These are phyloP conservation scores for Aphanocladium album DNA, from an alignment of 2,329 filamentous ascomycete genomes.

Conservation along the genomic window DNA sequence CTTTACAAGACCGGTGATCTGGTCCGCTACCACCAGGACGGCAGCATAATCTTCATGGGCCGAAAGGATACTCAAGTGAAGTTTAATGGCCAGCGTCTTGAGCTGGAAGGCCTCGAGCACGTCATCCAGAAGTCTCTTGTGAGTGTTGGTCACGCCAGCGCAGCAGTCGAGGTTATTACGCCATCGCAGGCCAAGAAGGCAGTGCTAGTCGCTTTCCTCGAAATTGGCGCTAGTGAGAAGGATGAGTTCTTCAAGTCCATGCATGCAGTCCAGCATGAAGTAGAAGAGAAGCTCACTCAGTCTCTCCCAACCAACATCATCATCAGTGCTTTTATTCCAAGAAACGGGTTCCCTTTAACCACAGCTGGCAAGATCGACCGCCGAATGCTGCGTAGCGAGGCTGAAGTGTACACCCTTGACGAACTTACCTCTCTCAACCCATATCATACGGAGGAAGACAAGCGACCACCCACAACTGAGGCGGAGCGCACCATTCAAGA, in stretches of 20 bases:
- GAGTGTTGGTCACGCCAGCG: background rate
- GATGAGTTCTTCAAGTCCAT: background rate
- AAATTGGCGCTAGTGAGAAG: background rate
- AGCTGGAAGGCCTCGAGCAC: constrained; percentile 28
- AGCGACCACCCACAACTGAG: background rate
- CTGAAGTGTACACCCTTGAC: background rate
- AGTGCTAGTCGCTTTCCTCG: background rate
- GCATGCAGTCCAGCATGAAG: background rate
- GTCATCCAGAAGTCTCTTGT: constrained; percentile 5
- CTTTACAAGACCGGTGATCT: constrained; percentile 22
- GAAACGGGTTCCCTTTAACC: background rate
- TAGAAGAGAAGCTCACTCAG: background rate
- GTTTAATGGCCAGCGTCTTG: constrained; percentile 49
- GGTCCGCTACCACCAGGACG: constrained; percentile 27
- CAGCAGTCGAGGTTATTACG: constrained; percentile 1
- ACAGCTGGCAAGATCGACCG: constrained; percentile 4
- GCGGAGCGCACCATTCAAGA: background rate
- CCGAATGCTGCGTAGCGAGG: background rate
- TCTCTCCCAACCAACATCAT: constrained; percentile 4
- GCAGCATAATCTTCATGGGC: constrained; percentile 37
- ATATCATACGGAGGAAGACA: background rate
- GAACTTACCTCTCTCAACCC: background rate
- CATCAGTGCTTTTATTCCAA: background rate
- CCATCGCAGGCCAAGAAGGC: background rate
- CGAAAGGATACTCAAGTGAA: constrained; percentile 53